Evolutionary conservation across 306 rosid species (phyloP).

Genomic region (Vigna mungo): DNA sequence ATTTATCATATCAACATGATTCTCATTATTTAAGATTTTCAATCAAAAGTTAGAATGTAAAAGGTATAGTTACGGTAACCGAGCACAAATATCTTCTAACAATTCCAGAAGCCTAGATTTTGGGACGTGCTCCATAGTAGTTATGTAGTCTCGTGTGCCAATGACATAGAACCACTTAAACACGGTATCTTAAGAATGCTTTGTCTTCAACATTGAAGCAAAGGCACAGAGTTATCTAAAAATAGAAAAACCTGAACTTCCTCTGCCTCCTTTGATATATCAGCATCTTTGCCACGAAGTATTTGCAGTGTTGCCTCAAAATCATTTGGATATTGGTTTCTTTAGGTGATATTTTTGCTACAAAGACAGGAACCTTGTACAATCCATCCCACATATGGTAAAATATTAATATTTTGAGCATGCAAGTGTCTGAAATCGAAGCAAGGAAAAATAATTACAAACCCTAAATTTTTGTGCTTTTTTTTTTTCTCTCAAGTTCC

Average conservation of each 20-base stretch:
- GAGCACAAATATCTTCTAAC: slow-evolving; percentile 83
- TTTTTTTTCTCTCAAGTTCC: no score
- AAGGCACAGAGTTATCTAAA: slow-evolving; percentile 28
- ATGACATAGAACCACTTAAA: slow-evolving; percentile 30
- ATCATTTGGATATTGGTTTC: no score
- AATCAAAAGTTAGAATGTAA: slow-evolving; percentile 29
- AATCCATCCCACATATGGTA: no score
- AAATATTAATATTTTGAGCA: no score
- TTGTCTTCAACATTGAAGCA: background rate
- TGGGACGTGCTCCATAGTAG: slow-evolving; percentile 70
- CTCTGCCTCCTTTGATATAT: slow-evolving; percentile 74
- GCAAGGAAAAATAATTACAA: no score
- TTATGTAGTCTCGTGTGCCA: slow-evolving; percentile 70
- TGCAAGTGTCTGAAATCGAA: no score
- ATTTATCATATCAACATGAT: no score
- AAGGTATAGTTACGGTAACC: slow-evolving; percentile 58
- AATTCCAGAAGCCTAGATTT: slow-evolving; percentile 76
- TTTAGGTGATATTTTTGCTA: no score
- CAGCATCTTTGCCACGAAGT: slow-evolving; percentile 81
- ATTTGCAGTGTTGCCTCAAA: slow-evolving; percentile 59
- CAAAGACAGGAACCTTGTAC: no score
- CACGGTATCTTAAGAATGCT: slow-evolving; percentile 20
- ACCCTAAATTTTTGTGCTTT: no score
- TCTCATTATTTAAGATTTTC: no score
- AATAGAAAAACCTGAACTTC: slow-evolving; percentile 74